Base-by-base conservation (phyloP, 2,329 filamentous ascomycete genomes). In the Mycosphaerella sp. region DNA sequence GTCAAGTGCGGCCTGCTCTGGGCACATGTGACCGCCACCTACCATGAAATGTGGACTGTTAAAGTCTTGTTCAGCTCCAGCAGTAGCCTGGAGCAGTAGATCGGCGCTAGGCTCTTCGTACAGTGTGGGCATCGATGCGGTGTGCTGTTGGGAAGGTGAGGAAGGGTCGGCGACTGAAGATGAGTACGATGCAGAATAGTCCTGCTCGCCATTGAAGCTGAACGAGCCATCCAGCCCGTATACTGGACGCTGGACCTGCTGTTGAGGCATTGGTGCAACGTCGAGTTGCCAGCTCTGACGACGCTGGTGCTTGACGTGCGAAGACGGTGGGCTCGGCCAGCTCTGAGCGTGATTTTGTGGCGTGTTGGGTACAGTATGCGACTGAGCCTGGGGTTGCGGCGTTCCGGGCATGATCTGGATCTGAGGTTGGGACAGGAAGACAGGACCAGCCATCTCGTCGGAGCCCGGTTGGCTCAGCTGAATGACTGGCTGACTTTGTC, bases 221-320 rank as follows among this genome's bases (percentile, higher is more conserved):
- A 61, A 61, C 6, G 62, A 62, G 36, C 68, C 68, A 53, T 69
- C 50, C n/a, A 47, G 69, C 38, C 70, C 70, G 55, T 69, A 70
- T 51, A 73, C 62, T 40, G 51, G 55, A 50, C 55, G 56, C 38
- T 53, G 51, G 26, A 45, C 54, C 38, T 58, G 57, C 23, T 53
- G 45, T 44, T 78, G 74, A 60, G 80, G 75, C 72, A 85, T 76
- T 59, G 80, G 74, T 62, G 79, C 70, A 56, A 76, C 72, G 67
- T 81, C 74, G 63, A 81, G 74, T 58, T 72, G 68, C 58, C 73
- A 73, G 64, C 72, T 71, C 51, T 62, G 66, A 53, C 66, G 67
- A 32, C 67, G 64, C 45, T 57, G 59, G 49, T 67, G 65, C 62
- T 69, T 69, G 9, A 49, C 49, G 23, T 65, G 50, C 23, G 62